Evolutionary conservation across 805 yeast genomes (phyloP).

Genomic region (Barnettozyma sucrosica): DNA sequence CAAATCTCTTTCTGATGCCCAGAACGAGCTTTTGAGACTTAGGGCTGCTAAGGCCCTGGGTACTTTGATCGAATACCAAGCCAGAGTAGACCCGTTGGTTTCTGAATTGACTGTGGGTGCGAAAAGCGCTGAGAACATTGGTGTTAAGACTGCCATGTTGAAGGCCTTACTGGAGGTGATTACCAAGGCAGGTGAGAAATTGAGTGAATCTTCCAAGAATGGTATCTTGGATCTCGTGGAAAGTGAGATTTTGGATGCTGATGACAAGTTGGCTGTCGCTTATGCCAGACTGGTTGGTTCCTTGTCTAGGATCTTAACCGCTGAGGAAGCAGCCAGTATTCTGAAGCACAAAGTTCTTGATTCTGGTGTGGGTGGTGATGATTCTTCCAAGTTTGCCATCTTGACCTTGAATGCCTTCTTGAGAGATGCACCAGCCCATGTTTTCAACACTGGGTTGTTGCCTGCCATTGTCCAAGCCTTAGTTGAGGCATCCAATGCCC

Average conservation of each 20-base stretch:
- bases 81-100: conserved; percentile 89
- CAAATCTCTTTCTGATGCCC: conserved; percentile 75
- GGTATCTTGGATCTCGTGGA: conserved; percentile 69
- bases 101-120: conserved; percentile 78
- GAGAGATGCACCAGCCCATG: conserved; percentile 65
- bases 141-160: conserved; percentile 80
- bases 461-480: conserved; percentile 46
- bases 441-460: conserved; percentile 47
- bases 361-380: conserved; percentile 35
- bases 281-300: conserved; percentile 79
- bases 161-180: conserved; percentile 82
- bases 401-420: conserved; percentile 75
- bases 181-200: conserved; percentile 66
- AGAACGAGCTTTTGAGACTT: conserved; percentile 64
- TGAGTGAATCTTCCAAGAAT: conserved; percentile 68
- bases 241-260: conserved; percentile 50
- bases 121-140: conserved; percentile 54
- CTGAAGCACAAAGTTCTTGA: conserved; percentile 53
- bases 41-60: conserved; percentile 91
- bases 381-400: conserved; percentile 55
- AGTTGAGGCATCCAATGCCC: conserved; percentile 35
- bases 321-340: conserved; percentile 58
- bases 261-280: conserved; percentile 62
- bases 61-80: conserved; percentile 79
- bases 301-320: conserved; percentile 57